A percentile compares a stretch with the other conserved stretches of the same genome.
Evolutionary conservation across 2,329 filamentous ascomycete genomes (phyloP).

Genomic region (Septoria petroselini): DNA sequence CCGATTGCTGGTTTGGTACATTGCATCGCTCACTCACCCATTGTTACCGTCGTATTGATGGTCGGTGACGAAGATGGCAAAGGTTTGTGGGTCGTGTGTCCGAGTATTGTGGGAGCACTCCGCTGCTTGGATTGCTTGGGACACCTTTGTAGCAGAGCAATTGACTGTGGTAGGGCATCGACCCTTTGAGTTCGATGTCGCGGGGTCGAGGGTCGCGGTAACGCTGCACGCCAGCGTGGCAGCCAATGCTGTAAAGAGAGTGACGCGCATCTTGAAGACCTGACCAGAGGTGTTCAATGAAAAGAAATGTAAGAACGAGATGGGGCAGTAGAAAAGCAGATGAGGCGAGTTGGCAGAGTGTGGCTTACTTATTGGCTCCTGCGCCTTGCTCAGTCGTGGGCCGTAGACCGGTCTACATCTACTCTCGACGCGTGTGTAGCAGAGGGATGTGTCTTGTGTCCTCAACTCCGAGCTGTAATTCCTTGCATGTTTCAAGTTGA

Average conservation of each 20-base stretch:
- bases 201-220: constrained; percentile 40
- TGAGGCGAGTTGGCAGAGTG: neutral
- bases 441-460: neutral
- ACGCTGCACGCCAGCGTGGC: constrained; percentile 24
- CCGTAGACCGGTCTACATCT: too few species aligned
- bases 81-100: constrained; percentile 39
- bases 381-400: too few species aligned
- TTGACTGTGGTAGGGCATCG: constrained; percentile 32
- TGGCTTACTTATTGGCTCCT: neutral
- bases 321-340: constrained; percentile 1
- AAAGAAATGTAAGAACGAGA: neutral
- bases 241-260: constrained; percentile 10
- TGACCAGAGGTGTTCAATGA: neutral
- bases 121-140: constrained; percentile 43
- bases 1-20: too few species aligned
- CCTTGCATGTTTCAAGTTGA: constrained; percentile 14
- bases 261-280: constrained; percentile 14
- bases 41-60: constrained; percentile 46
- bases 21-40: constrained; percentile 30
- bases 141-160: constrained; percentile 36
- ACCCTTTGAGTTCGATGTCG: constrained; percentile 40
- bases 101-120: constrained; percentile 46
- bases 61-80: constrained; percentile 45
- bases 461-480: constrained; percentile 1
- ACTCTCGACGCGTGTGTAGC: constrained; percentile 8